Conservation (phyloP, 805 yeast genomes). For the Torulaspora indica region DNA sequence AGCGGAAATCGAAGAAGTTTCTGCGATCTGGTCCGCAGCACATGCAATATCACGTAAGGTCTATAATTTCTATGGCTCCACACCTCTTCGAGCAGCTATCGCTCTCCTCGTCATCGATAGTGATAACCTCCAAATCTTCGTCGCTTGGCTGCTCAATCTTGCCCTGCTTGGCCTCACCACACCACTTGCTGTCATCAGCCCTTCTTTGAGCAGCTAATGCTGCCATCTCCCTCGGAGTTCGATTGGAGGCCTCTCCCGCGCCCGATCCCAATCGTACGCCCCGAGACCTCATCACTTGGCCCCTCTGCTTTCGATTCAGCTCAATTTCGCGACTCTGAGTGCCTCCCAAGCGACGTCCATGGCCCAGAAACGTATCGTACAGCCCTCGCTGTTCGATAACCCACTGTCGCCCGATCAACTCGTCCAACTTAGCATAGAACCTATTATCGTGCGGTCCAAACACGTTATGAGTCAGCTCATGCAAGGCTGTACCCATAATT, state of each 20-base stretch:
- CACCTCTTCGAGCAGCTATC: constrained; percentile 1
- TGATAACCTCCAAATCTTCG: constrained; percentile 19
- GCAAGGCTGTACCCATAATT: constrained; percentile 77
- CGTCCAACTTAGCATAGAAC: constrained; percentile 65
- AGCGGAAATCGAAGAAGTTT: no score
- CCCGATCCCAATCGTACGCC: constrained; percentile 14
- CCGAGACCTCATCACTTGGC: constrained; percentile 7
- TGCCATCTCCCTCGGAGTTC: constrained; percentile 34
- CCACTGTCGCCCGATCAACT: constrained; percentile 49
- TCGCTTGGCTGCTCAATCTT: constrained; percentile 15
- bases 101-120: constrained; percentile 18
- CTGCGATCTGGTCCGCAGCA: no score
- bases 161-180: constrained; percentile 16
- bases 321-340: constrained; percentile 2
- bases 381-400: constrained; percentile 30
- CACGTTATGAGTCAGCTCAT: constrained; percentile 78
- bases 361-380: constrained; percentile 31
- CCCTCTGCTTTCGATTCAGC: constrained; percentile 3
- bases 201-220: constrained; percentile 33
- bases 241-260: neutral
- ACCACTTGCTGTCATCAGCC: constrained; percentile 23
- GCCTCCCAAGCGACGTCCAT: constrained; percentile 30
- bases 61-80: constrained; percentile 15
- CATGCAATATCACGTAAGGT: constrained; percentile 14
- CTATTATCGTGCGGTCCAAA: constrained; percentile 73